Conservation (phyloP, 2,329 filamentous ascomycete species). For the Stemphylium lycopersici region DNA sequence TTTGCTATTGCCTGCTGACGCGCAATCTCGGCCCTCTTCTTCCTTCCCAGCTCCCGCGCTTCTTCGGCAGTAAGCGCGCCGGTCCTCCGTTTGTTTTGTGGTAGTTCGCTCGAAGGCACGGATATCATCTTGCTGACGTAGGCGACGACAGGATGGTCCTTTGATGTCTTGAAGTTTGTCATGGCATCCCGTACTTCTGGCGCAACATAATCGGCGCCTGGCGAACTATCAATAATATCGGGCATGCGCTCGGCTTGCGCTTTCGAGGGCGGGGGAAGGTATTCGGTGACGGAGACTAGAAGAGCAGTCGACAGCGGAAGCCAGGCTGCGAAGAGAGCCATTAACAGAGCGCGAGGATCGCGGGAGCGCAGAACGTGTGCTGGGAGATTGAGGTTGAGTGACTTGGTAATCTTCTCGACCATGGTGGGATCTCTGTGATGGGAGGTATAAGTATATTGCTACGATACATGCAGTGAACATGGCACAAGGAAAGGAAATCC, state of each 20-base stretch:
- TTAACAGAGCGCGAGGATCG: conserved; percentile 83
- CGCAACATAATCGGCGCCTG: conserved; percentile 75
- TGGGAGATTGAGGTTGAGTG: conserved; percentile 80
- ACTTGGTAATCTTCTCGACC: conserved; percentile 94
- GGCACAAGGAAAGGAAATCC: conserved; percentile 47
- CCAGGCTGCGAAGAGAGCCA: conserved; percentile 87
- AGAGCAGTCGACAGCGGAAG: conserved; percentile 90
- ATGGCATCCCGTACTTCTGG: conserved; percentile 77
- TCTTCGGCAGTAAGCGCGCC: conserved; percentile 82
- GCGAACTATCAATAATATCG: conserved; percentile 77
- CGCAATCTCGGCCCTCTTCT: conserved; percentile 88
- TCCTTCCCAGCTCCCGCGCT: conserved; percentile 82
- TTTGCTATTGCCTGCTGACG: conserved; percentile 69
- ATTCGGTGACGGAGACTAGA: conserved; percentile 91
- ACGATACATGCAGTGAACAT: conserved; percentile 40
- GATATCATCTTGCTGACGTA: conserved; percentile 99
- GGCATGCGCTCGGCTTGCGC: conserved; percentile 84
- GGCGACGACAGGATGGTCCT: conserved; percentile 80
- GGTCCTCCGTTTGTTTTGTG: conserved; percentile 76
- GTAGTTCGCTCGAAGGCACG: conserved; percentile 87
- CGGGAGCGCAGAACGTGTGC: conserved; percentile 83
- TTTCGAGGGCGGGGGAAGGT: conserved; percentile 79
- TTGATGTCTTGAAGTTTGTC: conserved; percentile 73
- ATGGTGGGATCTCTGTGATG: conserved; percentile 71
- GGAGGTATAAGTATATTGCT: conserved; percentile 50